Conservation (phyloP, 1,139 yeast species). For the Saccharomyces hybrid region DNA sequence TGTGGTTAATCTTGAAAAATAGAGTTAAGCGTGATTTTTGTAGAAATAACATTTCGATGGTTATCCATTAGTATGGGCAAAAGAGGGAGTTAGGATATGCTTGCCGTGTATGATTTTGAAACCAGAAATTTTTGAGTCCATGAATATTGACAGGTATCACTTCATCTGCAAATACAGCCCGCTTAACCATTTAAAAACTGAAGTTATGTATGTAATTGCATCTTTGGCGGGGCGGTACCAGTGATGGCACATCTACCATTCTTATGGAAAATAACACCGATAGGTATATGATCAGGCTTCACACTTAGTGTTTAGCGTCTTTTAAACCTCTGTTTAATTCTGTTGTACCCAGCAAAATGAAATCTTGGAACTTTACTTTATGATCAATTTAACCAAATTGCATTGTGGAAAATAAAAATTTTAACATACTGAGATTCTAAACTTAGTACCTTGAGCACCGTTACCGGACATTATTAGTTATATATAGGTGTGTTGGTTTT, state of each 20-base stretch:
- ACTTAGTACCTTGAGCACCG: constrained; percentile 99
- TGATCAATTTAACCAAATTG: background rate
- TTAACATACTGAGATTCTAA: constrained; percentile 93
- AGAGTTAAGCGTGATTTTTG: background rate
- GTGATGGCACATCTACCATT: background rate
- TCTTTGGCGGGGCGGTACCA: background rate
- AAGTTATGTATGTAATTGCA: background rate
- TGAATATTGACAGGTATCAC: background rate
- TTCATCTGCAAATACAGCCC: background rate
- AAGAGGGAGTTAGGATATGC: background rate
- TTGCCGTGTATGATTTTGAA: background rate
- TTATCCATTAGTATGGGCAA: background rate
- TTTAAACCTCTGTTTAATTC: background rate
- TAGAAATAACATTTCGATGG: background rate
- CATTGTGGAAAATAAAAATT: constrained; percentile 1
- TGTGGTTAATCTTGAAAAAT: background rate
- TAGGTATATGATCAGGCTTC: background rate
- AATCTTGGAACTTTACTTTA: background rate
- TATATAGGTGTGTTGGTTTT: background rate
- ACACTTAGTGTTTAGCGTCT: background rate
- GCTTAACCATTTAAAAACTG: background rate
- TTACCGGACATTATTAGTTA: constrained; percentile 58
- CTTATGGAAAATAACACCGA: background rate
- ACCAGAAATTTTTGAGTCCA: background rate
- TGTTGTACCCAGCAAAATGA: background rate